These are phyloP conservation scores for Capronia coronata DNA, from an alignment of 2,329 filamentous ascomycete species.

Conservation along the genomic window DNA sequence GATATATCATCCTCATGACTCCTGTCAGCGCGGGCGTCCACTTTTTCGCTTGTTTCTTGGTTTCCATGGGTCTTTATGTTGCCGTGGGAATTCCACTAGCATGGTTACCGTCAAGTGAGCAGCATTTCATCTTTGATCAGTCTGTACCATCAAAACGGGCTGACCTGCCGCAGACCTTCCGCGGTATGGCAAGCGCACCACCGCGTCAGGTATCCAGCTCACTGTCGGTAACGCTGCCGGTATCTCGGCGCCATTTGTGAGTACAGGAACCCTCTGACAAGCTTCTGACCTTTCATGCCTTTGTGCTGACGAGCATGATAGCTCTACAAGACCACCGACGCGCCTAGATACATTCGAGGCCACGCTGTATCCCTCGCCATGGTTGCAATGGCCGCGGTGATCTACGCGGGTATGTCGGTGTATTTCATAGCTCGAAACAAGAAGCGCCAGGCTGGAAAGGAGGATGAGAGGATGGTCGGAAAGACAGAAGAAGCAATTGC, in stretches of 20 bases:
- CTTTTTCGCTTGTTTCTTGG: slow-evolving; percentile 71
- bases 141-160: slow-evolving; percentile 34
- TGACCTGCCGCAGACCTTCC: slow-evolving; percentile 61
- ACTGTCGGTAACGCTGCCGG: slow-evolving; percentile 61
- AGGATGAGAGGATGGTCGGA: slow-evolving; percentile 36
- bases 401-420: slow-evolving; percentile 52
- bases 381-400: slow-evolving; percentile 48
- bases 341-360: slow-evolving; percentile 54
- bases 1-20: slow-evolving; percentile 62
- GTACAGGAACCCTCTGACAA: slow-evolving; percentile 23
- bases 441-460: slow-evolving; percentile 32
- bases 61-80: slow-evolving; percentile 65
- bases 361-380: slow-evolving; percentile 57
- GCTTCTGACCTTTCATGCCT: not conserved
- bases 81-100: slow-evolving; percentile 50
- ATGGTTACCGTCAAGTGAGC: slow-evolving; percentile 39
- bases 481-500: slow-evolving; percentile 39
- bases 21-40: slow-evolving; percentile 56
- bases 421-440: slow-evolving; percentile 48
- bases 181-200: slow-evolving; percentile 68
- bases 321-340: slow-evolving; percentile 41
- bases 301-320: slow-evolving; percentile 5
- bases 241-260: slow-evolving; percentile 66
- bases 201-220: slow-evolving; percentile 51
- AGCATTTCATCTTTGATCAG: not conserved